Percentiles rank a stretch among this genome's conserved stretches.
Evolutionary conservation across 768 basidiomycete genomes (phyloP).

Genomic region (Suillus hirtellus): DNA sequence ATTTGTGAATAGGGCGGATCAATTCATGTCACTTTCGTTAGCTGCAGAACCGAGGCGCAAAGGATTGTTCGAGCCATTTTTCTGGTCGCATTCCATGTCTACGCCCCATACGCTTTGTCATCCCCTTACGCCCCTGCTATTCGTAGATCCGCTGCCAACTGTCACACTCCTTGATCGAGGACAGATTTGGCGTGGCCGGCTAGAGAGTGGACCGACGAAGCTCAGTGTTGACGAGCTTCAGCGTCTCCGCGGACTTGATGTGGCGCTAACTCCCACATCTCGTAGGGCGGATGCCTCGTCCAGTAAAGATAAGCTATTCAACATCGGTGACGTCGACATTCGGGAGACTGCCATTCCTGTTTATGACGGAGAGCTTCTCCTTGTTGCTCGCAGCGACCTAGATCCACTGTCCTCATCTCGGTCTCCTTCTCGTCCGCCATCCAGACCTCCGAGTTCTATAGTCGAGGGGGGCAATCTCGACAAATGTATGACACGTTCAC

Average conservation of each 20-base stretch:
- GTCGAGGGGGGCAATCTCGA: conserved; percentile 40
- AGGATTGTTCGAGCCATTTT: conserved; percentile 75
- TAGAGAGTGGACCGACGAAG: conserved; percentile 58
- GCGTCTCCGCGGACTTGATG: conserved; percentile 53
- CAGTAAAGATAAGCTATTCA: conserved; percentile 30
- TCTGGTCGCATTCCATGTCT: conserved; percentile 55
- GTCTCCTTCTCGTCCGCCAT: conserved; percentile 61
- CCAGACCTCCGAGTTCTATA: conserved; percentile 70
- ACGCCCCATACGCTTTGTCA: conserved; percentile 41
- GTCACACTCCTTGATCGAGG: conserved; percentile 68
- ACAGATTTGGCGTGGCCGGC: conserved; percentile 62
- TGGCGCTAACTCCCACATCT: conserved; percentile 36
- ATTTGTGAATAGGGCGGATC: conserved; percentile 52
- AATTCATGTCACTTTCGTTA: conserved; percentile 76
- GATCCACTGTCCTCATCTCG: conserved; percentile 50
- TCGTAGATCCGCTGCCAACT: conserved; percentile 72
- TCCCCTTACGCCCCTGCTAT: conserved; percentile 65
- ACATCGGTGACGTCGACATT: conserved; percentile 46
- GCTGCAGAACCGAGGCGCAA: conserved; percentile 74
- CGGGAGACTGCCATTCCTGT: conserved; percentile 73
- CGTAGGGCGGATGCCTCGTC: conserved; percentile 16
- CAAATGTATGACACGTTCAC: conserved; percentile 54
- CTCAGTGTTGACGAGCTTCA: conserved; percentile 58
- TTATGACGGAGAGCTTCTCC: conserved; percentile 70
- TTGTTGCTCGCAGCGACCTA: conserved; percentile 59